Percentiles rank a stretch among this genome's conserved stretches.
These are phyloP conservation scores for Colletotrichum incanum DNA, from an alignment of 2,329 filamentous ascomycete species.

Conservation along the genomic window DNA sequence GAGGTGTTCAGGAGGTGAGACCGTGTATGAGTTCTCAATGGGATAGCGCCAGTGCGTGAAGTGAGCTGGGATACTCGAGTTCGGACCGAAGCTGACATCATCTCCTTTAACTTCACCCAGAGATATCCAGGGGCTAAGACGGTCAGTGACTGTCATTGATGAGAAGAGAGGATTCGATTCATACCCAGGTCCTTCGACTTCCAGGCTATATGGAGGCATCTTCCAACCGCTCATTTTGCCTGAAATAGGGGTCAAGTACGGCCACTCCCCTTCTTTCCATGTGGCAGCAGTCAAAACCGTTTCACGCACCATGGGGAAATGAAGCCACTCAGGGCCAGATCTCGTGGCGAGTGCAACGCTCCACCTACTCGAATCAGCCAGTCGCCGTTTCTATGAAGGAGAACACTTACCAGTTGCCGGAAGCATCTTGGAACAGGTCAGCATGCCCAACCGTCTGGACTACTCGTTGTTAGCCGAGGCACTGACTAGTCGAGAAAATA, in stretches of 20 bases:
- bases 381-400: background rate
- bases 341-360: conserved; percentile 58
- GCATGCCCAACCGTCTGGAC: conserved; percentile 70
- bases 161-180: background rate
- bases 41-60: conserved; percentile 72
- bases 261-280: conserved; percentile 55
- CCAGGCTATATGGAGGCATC: conserved; percentile 53
- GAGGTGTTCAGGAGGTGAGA: conserved; percentile 60
- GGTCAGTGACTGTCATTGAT: background rate
- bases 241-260: conserved; percentile 47
- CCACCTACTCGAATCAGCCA: conserved; percentile 47
- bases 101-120: conserved; percentile 55
- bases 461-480: background rate
- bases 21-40: conserved; percentile 58
- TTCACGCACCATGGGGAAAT: conserved; percentile 61
- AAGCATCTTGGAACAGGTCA: conserved; percentile 68
- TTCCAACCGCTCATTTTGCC: conserved; percentile 54
- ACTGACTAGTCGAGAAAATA: background rate
- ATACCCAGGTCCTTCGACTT: conserved; percentile 55
- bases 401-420: conserved; percentile 51
- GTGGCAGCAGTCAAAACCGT: conserved; percentile 57
- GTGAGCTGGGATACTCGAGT: conserved; percentile 63
- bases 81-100: conserved; percentile 61
- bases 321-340: conserved; percentile 54
- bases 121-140: conserved; percentile 49